Evolutionary conservation across 345 rosid genomes (phyloP).

Genomic region (Cardamine resedifolia): DNA sequence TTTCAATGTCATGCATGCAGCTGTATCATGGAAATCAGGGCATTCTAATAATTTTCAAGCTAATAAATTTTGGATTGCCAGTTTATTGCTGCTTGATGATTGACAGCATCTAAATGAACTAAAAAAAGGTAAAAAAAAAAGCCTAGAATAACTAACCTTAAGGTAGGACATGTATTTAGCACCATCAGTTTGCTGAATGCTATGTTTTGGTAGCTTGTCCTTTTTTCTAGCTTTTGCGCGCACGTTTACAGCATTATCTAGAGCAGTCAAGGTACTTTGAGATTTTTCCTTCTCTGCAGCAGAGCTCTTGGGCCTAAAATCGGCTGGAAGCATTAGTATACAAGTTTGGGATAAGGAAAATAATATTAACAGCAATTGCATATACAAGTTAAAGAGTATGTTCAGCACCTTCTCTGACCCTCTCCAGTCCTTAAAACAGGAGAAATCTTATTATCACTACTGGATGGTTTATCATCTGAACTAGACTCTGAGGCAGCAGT

Average conservation of each 20-base stretch:
- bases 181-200: conserved; percentile 64
- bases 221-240: conserved; percentile 45
- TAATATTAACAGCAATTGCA: conserved; percentile 11
- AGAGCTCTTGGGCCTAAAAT: conserved; percentile 47
- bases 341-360: conserved; percentile 14
- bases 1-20: conserved; percentile 10
- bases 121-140: conserved; percentile 12
- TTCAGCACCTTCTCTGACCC: conserved; percentile 55
- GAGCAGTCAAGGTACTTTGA: conserved; percentile 39
- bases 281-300: conserved; percentile 44
- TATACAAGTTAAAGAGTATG: conserved; percentile 10
- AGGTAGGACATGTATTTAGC: conserved; percentile 87
- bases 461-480: conserved; percentile 68
- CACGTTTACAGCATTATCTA: conserved; percentile 40
- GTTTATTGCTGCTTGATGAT: conserved; percentile 19
- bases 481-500: conserved; percentile 74
- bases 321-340: conserved; percentile 24
- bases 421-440: conserved; percentile 46
- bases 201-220: conserved; percentile 51
- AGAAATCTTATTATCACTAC: conserved; percentile 62
- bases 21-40: neutral
- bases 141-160: conserved; percentile 56
- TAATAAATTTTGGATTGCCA: conserved; percentile 7
- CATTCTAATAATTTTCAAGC: conserved; percentile 14
- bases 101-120: neutral